Conservation (phyloP, 305 asterid genomes). For the Fraxinus nigra region DNA sequence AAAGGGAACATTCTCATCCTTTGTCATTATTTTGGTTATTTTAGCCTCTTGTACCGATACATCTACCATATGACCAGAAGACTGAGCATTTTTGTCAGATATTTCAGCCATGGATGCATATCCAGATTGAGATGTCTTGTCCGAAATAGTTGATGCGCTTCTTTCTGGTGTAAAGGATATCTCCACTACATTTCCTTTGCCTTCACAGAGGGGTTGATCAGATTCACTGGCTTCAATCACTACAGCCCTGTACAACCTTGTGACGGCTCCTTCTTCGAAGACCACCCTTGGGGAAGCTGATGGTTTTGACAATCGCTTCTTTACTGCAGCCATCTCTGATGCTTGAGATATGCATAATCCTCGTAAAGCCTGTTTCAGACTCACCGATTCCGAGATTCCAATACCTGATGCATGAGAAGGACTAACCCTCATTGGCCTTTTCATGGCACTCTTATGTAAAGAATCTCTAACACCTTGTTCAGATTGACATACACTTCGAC, state of each 20-base stretch:
- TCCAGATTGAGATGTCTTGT: conserved; percentile 28
- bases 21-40: conserved; percentile 4
- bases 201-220: conserved; percentile 33
- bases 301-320: conserved; percentile 58
- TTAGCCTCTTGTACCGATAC: conserved; percentile 11
- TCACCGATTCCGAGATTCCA: conserved; percentile 70
- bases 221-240: conserved; percentile 36
- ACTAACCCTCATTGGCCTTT: conserved; percentile 66
- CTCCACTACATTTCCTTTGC: conserved; percentile 49
- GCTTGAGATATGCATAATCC: conserved; percentile 95
- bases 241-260: conserved; percentile 38
- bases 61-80: conserved; percentile 20
- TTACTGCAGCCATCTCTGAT: conserved; percentile 83
- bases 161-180: conserved; percentile 59
- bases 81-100: conserved; percentile 24
- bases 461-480: conserved; percentile 34
- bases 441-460: conserved; percentile 65
- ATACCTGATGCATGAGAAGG: conserved; percentile 54
- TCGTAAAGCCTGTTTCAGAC: conserved; percentile 88
- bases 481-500: conserved; percentile 31
- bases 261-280: conserved; percentile 47
- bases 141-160: conserved; percentile 28
- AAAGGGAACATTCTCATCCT: conserved; percentile 21
- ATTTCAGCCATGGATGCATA: conserved; percentile 20
- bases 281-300: conserved; percentile 48